Evolutionary conservation across 176 grass and related monocot species (phyloP), one percentile per base, ranked within the genome.

Genomic region (Juncus inflexus): DNA sequence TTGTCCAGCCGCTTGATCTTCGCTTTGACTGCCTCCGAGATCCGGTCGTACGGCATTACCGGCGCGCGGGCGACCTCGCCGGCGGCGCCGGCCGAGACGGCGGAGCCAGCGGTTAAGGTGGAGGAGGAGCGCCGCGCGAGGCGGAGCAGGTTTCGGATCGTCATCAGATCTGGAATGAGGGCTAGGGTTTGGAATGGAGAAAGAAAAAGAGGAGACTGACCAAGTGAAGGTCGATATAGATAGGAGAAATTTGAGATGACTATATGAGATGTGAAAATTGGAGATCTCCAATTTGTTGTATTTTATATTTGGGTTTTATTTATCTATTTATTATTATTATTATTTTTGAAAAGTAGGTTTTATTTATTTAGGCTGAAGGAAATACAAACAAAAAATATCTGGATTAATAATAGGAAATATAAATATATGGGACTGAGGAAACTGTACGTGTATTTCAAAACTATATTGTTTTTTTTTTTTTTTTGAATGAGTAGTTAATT

Each of bases 1-100:
- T 97, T 68, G 41, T 97, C 85, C 9, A 97, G 82, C 28, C 85
- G 82, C 55, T 84, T 79, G 52, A 97, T 40, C 72, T 79, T 72
- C 1, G 83, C 67, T 59, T 88, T 88, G 5, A 91, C 87, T 42
- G 88, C 63, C 5, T 83, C 77, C 7, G 77, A 70, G 67, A 97
- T 77, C 77, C 58, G 88, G 15, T 97, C 92, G 63, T 97, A 97
- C 14, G 49, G 67, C 84, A 91, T 72, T 63, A 86, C 80, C 0
- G 85, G 92, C 11, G 85, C 63, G 13, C 64, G 79, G 3, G 64
- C 28, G 41, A 72, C 41, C 65, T 60, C 38, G 9, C 60, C 36
- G 5, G n/a, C 64, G 57, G 13, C 19, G 9, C 28, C 19, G 60
- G 13, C 12, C 14, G 42, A 63, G 9, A 71, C 67, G 4, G 91